These are phyloP conservation scores for Hypoxylon sp. DNA, from an alignment of 2,329 filamentous ascomycete species.

Conservation along the genomic window DNA sequence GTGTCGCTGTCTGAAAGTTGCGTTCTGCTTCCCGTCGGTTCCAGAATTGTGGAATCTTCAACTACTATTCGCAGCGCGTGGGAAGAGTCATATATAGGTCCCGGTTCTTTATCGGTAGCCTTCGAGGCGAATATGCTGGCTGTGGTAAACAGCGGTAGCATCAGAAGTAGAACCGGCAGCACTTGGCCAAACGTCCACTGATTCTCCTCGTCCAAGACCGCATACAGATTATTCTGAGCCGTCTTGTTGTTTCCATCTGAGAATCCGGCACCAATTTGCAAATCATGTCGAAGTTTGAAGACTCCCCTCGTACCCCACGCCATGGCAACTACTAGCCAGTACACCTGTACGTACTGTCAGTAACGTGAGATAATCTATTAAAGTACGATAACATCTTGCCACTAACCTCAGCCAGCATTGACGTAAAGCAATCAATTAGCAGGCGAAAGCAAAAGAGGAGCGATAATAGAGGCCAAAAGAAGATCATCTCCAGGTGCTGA, in stretches of 20 bases:
- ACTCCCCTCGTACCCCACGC: background rate
- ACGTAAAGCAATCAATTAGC: background rate
- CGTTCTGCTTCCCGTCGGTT: no score
- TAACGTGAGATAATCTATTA: background rate
- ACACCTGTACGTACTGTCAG: background rate
- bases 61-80: no score
- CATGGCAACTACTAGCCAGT: background rate
- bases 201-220: background rate
- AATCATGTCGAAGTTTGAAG: background rate
- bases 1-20: no score
- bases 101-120: no score
- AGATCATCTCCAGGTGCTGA: background rate
- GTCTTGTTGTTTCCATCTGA: no score
- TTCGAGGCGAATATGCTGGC: background rate
- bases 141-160: background rate
- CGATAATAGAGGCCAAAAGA: background rate
- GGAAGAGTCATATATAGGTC: no score
- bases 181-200: background rate
- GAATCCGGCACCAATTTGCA: background rate
- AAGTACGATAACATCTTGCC: background rate
- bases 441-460: background rate
- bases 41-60: no score
- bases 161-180: background rate
- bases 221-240: background rate
- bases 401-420: background rate